Evolutionary conservation across 163 green algal genomes (phyloP), one percentile per base, ranked within the genome.

Genomic region (Chlamydomonas reinhardtii): DNA sequence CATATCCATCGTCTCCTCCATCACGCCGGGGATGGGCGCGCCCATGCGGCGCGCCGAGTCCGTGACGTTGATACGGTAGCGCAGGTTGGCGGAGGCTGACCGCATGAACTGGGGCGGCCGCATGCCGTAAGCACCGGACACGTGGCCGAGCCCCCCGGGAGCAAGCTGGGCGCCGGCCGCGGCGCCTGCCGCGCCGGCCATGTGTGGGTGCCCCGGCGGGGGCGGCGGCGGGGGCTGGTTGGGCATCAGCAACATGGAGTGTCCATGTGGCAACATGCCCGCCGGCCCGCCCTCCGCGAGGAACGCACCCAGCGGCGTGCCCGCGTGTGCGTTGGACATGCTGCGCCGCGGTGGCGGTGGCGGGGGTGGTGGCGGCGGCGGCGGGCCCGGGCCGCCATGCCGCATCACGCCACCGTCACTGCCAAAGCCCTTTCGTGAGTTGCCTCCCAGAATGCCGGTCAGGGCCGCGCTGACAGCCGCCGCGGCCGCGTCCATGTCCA

Each of bases 401-500:
- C 59, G 59, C 59, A 66, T 66, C 59, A 24, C 27, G 22, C 27
- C 29, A 4, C 48, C 73, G 19, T 79, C 73, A 17, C 19, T 52
- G 73, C 73, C 52, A 1, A 43, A 3, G 6, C n/a, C n/a, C 2
- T 43, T 79, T 17, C 73, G 74, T 4, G 54, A 32, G 8, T 24
- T 35, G 15, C 70, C 80, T 19, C 54, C 70, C 15, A 39, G 56
- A 34, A 86, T 86, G 70, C 80, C 80, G 12, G 54, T 86, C 27
- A 86, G 35, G 19, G 80, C 80, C 9, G 80, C 80, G 80, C 80
- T 86, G 14, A 86, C 80, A 35, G 80, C 80, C 2, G 80, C 80
- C 3, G 54, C 56, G 0, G 80, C 80, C 4, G 80, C 80, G 29
- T 79, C 80, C 80, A 86, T 79, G 70, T 86, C 80, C 16, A 86